Base-by-base conservation (phyloP, 306 rosid genomes). In the Comarum palustre region DNA sequence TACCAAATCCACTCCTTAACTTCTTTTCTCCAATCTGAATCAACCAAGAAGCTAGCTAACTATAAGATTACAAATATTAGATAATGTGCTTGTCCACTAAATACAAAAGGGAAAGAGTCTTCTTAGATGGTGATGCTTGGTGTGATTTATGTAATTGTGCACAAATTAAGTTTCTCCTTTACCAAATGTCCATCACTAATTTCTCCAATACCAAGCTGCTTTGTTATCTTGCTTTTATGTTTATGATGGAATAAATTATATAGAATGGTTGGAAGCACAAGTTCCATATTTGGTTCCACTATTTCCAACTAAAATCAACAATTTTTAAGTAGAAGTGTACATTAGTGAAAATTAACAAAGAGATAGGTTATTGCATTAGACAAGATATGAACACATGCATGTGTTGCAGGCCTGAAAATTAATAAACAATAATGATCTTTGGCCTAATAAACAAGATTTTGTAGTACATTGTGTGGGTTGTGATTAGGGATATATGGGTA, bases 111-210 rank as follows among this genome's bases (percentile, higher is more conserved):
- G 61, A 64, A 54, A 32, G 69, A 77, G 70, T 73, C 48, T 72
- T 73, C 48, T 72, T 80, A 69, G 67, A 39, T 38, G 45, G 47
- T 69, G 68, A 54, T 67, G 74, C 81, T 79, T 75, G 64, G 78
- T 80, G 75, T 73, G 72, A 86, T 80, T 80, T 60, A 76, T 86
- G 79, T 77, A 79, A 80, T 71, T 59, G 55, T 54, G 77, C 84
- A 83, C 80, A 61, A 62, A n/a, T n/a, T n/a, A n/a, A 51, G 76
- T 22, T 36, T 82, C 66, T 86, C 67, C 74, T 74, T 74, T 64
- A 69, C 68, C 73, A 71, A 80, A 63, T 69, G 65, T 69, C 62
- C 36, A 78, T 75, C 90, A 75, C 73, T 77, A 71, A 42, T 64
- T 10, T 58, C n/a, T 72, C 76, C 76, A 74, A 51, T 51, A 31